Conservation (phyloP, 441 rosid species). For the Erysimum pusillum region DNA sequence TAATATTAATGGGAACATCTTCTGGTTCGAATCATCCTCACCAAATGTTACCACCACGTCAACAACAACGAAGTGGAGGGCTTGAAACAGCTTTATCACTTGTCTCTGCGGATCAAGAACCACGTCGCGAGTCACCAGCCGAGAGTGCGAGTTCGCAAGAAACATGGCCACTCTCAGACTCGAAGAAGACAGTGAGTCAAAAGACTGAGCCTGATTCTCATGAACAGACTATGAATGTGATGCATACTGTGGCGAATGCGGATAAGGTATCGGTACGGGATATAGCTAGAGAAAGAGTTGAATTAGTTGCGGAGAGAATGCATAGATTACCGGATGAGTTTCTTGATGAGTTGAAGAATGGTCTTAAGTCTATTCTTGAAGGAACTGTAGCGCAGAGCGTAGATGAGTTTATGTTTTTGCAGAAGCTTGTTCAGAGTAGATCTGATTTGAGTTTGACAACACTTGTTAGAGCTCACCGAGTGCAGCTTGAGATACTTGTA, state of each 20-base stretch:
- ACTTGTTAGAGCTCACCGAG: slow-evolving; percentile 82
- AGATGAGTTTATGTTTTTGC: slow-evolving; percentile 79
- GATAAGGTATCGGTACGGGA: slow-evolving; percentile 82
- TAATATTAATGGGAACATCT: slow-evolving; percentile 77
- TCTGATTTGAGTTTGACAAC: slow-evolving; percentile 84
- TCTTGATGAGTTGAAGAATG: slow-evolving; percentile 82
- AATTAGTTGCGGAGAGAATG: slow-evolving; percentile 79
- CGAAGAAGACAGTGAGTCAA: slow-evolving; percentile 74
- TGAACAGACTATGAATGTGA: slow-evolving; percentile 67
- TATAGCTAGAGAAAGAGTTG: slow-evolving; percentile 87
- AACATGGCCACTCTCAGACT: slow-evolving; percentile 83
- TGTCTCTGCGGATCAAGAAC: slow-evolving; percentile 64
- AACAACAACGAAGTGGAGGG: slow-evolving; percentile 58
- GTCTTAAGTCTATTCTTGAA: slow-evolving; percentile 77
- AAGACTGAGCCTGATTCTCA: slow-evolving; percentile 70
- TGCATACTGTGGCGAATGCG: slow-evolving; percentile 69
- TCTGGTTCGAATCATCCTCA: slow-evolving; percentile 81
- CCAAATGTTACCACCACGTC: slow-evolving; percentile 94
- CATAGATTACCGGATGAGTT: slow-evolving; percentile 73
- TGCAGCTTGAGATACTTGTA: slow-evolving; percentile 90
- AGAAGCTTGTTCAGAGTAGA: slow-evolving; percentile 81
- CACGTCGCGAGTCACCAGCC: slow-evolving; percentile 88
- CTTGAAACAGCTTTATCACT: slow-evolving; percentile 65
- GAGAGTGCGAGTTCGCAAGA: slow-evolving; percentile 97
- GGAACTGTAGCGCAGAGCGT: slow-evolving; percentile 83